Evolutionary conservation across 805 yeast species (phyloP), one percentile per base, ranked within the genome.

Genomic region (Cyberlindnera samutprakarnensis): DNA sequence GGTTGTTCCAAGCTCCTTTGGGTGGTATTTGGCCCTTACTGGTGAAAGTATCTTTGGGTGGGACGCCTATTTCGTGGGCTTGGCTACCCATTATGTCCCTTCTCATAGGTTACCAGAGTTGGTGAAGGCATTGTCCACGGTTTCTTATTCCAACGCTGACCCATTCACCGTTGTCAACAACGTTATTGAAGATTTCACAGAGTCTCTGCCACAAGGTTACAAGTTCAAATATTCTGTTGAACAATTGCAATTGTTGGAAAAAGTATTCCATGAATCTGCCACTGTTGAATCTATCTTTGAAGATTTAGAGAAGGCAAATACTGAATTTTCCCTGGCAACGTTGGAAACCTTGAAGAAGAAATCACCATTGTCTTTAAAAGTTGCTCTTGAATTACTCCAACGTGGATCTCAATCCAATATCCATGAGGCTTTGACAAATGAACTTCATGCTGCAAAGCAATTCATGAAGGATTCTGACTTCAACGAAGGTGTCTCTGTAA

Each of bases 81-180:
- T 81, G 42, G 94, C 95, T 25, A 86, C 97, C 11, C 98, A 92
- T 55, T 92, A 76, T 51, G 79, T 90, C 18, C 78, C 85, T 13
- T 65, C 79, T 21, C 72, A 67, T 38, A 72, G 79, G 42, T 53
- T 87, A 30, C 68, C 66, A 2, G 77, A 72, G 17, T 67, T 90
- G 44, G 68, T 72, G 40, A 66, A 65, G 31, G 73, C 94, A 42
- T 66, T 90, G 38, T 67, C 81, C 7, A 76, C 46, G 25, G 38
- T 32, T 3, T 38, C 36, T 10, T 35, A 45, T 12, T 54, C 59
- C 36, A 32, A 32, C 14, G 47, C 50, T 22, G 50, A 49, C 23
- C 46, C 59, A 17, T 47, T 45, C 31, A 37, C 46, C 18, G 66
- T 81, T 43, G 75, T 90, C 21, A 78, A 80, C 57, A 66, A 65